A percentile compares a stretch with the other conserved stretches of the same genome.
Evolutionary conservation across 2,329 filamentous ascomycete genomes (phyloP).

Genomic region (Fonsecaea pedrosoi): DNA sequence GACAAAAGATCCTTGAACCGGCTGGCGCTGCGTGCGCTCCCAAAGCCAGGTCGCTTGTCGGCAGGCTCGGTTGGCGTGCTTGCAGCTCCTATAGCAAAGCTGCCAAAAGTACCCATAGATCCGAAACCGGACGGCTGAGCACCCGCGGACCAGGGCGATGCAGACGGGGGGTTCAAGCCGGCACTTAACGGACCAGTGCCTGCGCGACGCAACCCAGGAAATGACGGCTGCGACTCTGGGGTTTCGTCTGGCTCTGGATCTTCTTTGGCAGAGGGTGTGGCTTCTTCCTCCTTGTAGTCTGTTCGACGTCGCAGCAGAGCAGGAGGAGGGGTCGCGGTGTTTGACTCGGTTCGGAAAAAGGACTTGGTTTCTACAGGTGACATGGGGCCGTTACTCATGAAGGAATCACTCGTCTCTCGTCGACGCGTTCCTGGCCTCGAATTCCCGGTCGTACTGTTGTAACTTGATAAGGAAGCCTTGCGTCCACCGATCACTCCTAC

Average conservation of each 20-base stretch:
- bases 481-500: constrained; percentile 64
- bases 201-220: constrained; percentile 63
- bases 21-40: constrained; percentile 74
- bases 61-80: constrained; percentile 52
- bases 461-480: constrained; percentile 81
- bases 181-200: constrained; percentile 61
- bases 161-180: constrained; percentile 52
- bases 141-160: constrained; percentile 66
- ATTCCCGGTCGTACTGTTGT: constrained; percentile 75
- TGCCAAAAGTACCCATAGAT: constrained; percentile 86
- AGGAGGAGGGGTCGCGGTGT: constrained; percentile 66
- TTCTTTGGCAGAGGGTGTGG: constrained; percentile 54
- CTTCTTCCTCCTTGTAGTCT: constrained; percentile 62
- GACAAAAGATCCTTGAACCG: constrained; percentile 84
- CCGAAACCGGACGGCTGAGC: constrained; percentile 69
- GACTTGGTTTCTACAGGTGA: constrained; percentile 56
- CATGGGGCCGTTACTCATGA: constrained; percentile 57
- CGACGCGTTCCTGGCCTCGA: constrained; percentile 78
- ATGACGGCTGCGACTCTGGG: constrained; percentile 54
- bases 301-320: constrained; percentile 67
- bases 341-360: constrained; percentile 58
- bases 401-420: constrained; percentile 80
- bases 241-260: constrained; percentile 56
- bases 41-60: constrained; percentile 75
- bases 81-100: constrained; percentile 73